Percentiles rank a stretch among this genome's conserved stretches.
Conservation (phyloP, 805 yeast genomes). For the Candida nanaspora region DNA sequence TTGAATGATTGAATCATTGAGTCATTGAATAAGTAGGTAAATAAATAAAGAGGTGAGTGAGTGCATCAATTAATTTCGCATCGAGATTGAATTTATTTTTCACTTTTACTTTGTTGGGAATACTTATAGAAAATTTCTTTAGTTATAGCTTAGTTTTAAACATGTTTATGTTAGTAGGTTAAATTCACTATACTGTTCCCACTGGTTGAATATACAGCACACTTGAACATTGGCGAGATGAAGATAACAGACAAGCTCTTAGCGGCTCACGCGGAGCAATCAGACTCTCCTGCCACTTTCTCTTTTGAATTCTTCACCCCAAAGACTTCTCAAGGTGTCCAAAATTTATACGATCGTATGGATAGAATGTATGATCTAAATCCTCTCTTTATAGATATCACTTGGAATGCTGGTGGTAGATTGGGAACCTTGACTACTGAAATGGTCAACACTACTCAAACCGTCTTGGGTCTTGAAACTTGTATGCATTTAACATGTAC, state of each 20-base stretch:
- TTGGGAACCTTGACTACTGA: slow-evolving; percentile 79
- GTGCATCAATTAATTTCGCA: too few species aligned
- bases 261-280: slow-evolving; percentile 27
- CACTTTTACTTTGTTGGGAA: neutral
- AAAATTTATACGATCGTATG: slow-evolving; percentile 92
- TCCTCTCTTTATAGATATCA: slow-evolving; percentile 90
- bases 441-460: slow-evolving; percentile 84
- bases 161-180: too few species aligned
- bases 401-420: slow-evolving; percentile 98
- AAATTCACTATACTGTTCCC: too few species aligned
- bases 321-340: slow-evolving; percentile 94
- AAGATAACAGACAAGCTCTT: slow-evolving; percentile 39
- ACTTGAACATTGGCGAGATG: slow-evolving; percentile 29
- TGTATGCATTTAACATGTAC: slow-evolving; percentile 98
- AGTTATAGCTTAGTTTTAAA: too few species aligned
- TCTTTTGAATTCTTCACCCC: slow-evolving; percentile 98
- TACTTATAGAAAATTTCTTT: too few species aligned
- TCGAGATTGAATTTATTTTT: neutral
- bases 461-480: slow-evolving; percentile 86
- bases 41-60: neutral
- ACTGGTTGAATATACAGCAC: neutral
- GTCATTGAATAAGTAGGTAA: too few species aligned
- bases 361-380: slow-evolving; percentile 91
- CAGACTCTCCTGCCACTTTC: slow-evolving; percentile 49
- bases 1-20: too few species aligned